These are phyloP conservation scores for Penicillium paxilli DNA, from an alignment of 495 filamentous ascomycete genomes.

Conservation along the genomic window DNA sequence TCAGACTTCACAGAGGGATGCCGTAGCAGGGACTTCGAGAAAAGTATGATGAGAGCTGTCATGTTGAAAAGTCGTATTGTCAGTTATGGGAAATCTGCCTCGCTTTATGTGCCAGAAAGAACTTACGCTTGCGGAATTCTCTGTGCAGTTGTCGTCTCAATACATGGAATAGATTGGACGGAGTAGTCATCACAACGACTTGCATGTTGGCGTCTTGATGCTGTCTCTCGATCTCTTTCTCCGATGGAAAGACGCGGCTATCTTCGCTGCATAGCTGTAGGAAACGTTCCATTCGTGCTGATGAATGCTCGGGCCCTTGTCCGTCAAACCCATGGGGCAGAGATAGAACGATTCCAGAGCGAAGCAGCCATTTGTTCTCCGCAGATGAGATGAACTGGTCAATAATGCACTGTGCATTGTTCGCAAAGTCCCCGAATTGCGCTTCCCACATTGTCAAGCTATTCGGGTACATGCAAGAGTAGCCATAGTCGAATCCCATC, in stretches of 20 bases:
- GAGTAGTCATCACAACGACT: slow-evolving; percentile 89
- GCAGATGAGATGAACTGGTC: slow-evolving; percentile 98
- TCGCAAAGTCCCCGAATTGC: slow-evolving; percentile 99
- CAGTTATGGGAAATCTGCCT: not conserved
- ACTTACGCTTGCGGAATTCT: slow-evolving; percentile 97
- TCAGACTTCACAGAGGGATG: slow-evolving; percentile 86
- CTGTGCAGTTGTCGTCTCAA: slow-evolving; percentile 96
- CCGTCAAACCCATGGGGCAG: slow-evolving; percentile 98
- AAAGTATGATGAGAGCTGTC: slow-evolving; percentile 91
- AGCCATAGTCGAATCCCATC: slow-evolving; percentile 98
- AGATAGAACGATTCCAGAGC: slow-evolving; percentile 90
- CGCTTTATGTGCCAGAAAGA: slow-evolving; percentile 59
- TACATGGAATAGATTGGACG: slow-evolving; percentile 94
- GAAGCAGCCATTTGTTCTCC: slow-evolving; percentile 97
- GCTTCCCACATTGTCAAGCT: slow-evolving; percentile 99
- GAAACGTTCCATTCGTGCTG: slow-evolving; percentile 94
- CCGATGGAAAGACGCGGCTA: slow-evolving; percentile 82
- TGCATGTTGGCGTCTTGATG: slow-evolving; percentile 99
- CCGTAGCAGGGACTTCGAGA: slow-evolving; percentile 91
- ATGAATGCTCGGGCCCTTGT: slow-evolving; percentile 97
- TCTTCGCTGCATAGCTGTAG: slow-evolving; percentile 98
- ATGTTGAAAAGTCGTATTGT: slow-evolving; percentile 46
- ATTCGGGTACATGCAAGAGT: slow-evolving; percentile 93
- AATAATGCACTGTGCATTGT: slow-evolving; percentile 98
- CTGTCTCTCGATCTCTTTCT: slow-evolving; percentile 89